phyloP scores from a whole-genome alignment of 495 filamentous ascomycete genomes.

The Umbilicaria muhlenbergii region DNA sequence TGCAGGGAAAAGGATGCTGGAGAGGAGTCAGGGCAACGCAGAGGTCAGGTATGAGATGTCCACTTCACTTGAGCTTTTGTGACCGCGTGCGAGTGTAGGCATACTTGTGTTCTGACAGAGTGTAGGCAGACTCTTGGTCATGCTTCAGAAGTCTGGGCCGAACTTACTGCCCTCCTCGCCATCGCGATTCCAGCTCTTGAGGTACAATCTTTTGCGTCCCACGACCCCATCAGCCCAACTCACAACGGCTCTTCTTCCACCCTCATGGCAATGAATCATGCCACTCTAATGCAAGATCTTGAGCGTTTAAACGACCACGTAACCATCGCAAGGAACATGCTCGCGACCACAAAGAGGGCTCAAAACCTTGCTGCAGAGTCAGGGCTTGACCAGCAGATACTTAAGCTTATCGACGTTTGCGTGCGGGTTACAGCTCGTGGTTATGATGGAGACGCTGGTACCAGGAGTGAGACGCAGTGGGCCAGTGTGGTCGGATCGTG shows the following conservation, averaged over 20 bases:
- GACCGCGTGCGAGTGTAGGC: background rate
- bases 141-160: slow-evolving; percentile 55
- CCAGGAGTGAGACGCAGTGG: slow-evolving; percentile 50
- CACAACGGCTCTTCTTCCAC: slow-evolving; percentile 41
- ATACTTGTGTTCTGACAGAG: background rate
- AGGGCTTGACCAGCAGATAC: slow-evolving; percentile 67
- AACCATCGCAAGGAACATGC: slow-evolving; percentile 68
- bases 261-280: slow-evolving; percentile 67
- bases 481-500: slow-evolving; percentile 54
- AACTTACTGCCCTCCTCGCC: slow-evolving; percentile 41
- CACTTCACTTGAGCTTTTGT: background rate
- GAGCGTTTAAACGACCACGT: slow-evolving; percentile 73
- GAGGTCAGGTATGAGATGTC: slow-evolving; percentile 32
- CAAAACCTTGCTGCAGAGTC: slow-evolving; percentile 76
- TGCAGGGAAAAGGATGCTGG: slow-evolving; percentile 30
- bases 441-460: slow-evolving; percentile 65
- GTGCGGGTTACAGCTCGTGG: slow-evolving; percentile 79
- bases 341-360: slow-evolving; percentile 64
- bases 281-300: slow-evolving; percentile 61
- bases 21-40: slow-evolving; percentile 36
- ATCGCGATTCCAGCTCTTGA: slow-evolving; percentile 46
- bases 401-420: slow-evolving; percentile 67
- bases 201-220: slow-evolving; percentile 43
- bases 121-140: slow-evolving; percentile 30
- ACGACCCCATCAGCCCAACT: slow-evolving; percentile 39